Evolutionary conservation across 1,284 basidiomycete genomes (phyloP).

Genomic region (Leccinum insolens): DNA sequence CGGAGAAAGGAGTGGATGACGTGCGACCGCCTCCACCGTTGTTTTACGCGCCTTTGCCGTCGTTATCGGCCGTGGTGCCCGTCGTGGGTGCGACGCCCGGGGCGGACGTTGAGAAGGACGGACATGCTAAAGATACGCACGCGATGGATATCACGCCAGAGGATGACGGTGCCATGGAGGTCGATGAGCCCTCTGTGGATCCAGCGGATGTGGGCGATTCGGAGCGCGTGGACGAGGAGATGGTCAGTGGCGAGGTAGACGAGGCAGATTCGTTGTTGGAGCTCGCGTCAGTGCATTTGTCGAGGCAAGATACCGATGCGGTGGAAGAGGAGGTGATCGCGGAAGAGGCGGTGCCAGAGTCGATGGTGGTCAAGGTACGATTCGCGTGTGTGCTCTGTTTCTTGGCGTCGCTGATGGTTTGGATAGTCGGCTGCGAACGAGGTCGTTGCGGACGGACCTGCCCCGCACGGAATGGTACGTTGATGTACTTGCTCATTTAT

Average conservation of each 20-base stretch:
- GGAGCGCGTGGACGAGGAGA: neutral
- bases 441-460: neutral
- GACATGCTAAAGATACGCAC: neutral
- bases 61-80: too few species aligned
- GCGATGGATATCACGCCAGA: neutral
- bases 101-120: neutral
- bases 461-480: neutral
- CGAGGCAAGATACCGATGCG: conserved; percentile 4
- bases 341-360: neutral
- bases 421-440: conserved; percentile 2
- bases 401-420: conserved; percentile 7
- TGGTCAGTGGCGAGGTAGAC: conserved; percentile 4
- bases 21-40: too few species aligned
- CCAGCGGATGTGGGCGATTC: neutral
- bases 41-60: too few species aligned
- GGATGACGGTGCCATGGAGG: neutral
- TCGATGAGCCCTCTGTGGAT: neutral
- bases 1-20: too few species aligned
- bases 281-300: conserved; percentile 30
- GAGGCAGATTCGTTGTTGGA: conserved; percentile 27
- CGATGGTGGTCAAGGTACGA: conserved; percentile 14
- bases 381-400: neutral
- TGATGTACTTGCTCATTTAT: neutral
- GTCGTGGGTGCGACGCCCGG: neutral
- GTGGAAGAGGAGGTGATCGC: conserved; percentile 2